Evolutionary conservation across 768 basidiomycete species (phyloP).

Genomic region (Auricularia sp.): DNA sequence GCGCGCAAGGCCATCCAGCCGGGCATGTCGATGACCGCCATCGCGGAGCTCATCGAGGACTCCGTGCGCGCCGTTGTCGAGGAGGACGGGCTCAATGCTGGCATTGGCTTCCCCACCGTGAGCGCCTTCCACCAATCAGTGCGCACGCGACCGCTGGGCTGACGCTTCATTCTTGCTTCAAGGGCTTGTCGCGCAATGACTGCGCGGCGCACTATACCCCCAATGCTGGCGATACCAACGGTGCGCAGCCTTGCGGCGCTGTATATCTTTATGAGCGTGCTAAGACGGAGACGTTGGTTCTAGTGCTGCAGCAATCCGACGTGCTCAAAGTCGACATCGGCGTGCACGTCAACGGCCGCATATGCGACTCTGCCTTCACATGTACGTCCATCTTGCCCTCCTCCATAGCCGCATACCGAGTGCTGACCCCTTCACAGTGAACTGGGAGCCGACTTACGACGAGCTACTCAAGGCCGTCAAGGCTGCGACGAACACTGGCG

Average conservation of each 20-base stretch:
- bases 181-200: constrained; percentile 40
- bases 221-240: constrained; percentile 79
- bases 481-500: constrained; percentile 88
- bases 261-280: not conserved
- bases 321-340: constrained; percentile 96
- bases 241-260: constrained; percentile 32
- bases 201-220: constrained; percentile 96
- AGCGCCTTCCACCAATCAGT: constrained; percentile 41
- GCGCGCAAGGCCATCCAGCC: constrained; percentile 79
- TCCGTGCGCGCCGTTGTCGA: constrained; percentile 86
- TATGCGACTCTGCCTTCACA: constrained; percentile 93
- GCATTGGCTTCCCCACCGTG: constrained; percentile 95
- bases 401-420: not conserved
- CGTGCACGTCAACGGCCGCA: constrained; percentile 93
- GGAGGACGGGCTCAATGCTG: constrained; percentile 73
- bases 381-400: constrained; percentile 27
- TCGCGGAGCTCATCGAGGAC: constrained; percentile 88
- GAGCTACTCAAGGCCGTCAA: constrained; percentile 82
- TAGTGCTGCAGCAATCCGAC: constrained; percentile 74
- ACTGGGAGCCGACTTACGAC: constrained; percentile 82
- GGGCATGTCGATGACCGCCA: constrained; percentile 90
- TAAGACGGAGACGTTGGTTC: constrained; percentile 5
- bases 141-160: not conserved
- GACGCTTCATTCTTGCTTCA: not conserved
- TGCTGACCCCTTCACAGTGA: constrained; percentile 5